phyloP scores from a whole-genome alignment of 495 filamentous ascomycete species.

The Evernia prunastri region DNA sequence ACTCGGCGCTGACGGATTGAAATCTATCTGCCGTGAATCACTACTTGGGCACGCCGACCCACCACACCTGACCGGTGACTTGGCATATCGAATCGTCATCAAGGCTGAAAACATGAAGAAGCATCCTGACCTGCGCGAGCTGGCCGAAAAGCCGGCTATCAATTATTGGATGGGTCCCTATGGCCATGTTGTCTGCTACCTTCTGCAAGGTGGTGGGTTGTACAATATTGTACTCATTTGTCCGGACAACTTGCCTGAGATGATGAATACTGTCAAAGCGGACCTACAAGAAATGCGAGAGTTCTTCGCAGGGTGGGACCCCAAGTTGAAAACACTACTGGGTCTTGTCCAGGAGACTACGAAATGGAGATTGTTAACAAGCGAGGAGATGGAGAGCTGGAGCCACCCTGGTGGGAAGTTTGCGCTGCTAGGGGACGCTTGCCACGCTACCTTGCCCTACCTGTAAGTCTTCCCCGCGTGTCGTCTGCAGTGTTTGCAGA shows the following conservation, averaged over 20 bases:
- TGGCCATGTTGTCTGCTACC: constrained; percentile 53
- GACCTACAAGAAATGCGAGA: constrained; percentile 60
- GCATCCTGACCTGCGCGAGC: constrained; percentile 36
- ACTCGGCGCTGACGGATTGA: constrained; percentile 52
- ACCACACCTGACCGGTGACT: constrained; percentile 50
- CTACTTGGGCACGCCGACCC: constrained; percentile 40
- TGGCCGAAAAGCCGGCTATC: constrained; percentile 27
- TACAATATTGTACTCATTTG: constrained; percentile 60
- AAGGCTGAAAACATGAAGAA: constrained; percentile 44
- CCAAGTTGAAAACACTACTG: constrained; percentile 45
- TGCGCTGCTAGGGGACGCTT: constrained; percentile 61
- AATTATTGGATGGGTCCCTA: constrained; percentile 42
- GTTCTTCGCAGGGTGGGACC: constrained; percentile 52
- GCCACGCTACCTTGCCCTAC: constrained; percentile 62
- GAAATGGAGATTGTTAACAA: constrained; percentile 45
- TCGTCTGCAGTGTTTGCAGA: neutral
- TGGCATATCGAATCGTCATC: constrained; percentile 55
- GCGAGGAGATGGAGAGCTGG: constrained; percentile 41
- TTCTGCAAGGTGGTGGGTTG: constrained; percentile 42
- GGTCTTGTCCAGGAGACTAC: constrained; percentile 44
- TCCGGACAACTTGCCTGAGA: constrained; percentile 59
- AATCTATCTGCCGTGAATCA: constrained; percentile 41
- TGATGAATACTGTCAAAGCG: constrained; percentile 48
- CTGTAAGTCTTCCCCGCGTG: constrained; percentile 26
- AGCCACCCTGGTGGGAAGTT: constrained; percentile 45